A percentile compares a stretch with the other conserved stretches of the same genome.
Evolutionary conservation across 768 basidiomycete species (phyloP).

Genomic region (Amanita inopinata): DNA sequence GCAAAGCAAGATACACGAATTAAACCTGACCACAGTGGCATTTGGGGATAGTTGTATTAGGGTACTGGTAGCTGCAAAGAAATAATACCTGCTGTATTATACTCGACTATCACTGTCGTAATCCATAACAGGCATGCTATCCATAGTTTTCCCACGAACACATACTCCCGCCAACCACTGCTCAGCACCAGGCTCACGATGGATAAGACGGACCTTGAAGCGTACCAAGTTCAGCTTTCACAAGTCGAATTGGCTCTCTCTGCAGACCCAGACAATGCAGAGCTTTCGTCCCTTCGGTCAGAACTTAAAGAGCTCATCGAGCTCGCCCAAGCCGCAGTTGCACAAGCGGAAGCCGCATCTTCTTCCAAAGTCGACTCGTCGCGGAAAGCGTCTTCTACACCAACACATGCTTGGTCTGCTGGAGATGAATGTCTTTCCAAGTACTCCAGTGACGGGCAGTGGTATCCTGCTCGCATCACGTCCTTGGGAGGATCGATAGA

Average conservation of each 20-base stretch:
- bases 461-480: constrained; percentile 86
- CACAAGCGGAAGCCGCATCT: constrained; percentile 54
- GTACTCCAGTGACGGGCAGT: constrained; percentile 75
- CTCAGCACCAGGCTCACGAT: constrained; percentile 19
- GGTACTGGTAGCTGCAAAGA: not conserved
- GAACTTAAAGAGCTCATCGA: constrained; percentile 80
- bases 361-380: constrained; percentile 49
- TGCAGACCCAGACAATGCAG: constrained; percentile 63
- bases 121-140: no score
- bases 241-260: constrained; percentile 78
- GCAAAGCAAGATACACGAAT: constrained; percentile 70
- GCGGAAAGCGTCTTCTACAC: constrained; percentile 44
- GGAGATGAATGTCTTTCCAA: constrained; percentile 83
- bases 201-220: constrained; percentile 75
- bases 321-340: constrained; percentile 63
- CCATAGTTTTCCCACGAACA: constrained; percentile 2
- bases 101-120: no score
- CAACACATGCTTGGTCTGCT: constrained; percentile 56
- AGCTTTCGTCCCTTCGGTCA: constrained; percentile 61
- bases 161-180: constrained; percentile 5
- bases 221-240: constrained; percentile 83
- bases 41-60: constrained; percentile 21
- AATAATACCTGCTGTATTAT: no score
- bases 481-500: constrained; percentile 75
- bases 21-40: constrained; percentile 45